Percentiles rank a stretch among this genome's conserved stretches.
Evolutionary conservation across 441 rosid species (phyloP).

Genomic region (Dalechampia spathulata): DNA sequence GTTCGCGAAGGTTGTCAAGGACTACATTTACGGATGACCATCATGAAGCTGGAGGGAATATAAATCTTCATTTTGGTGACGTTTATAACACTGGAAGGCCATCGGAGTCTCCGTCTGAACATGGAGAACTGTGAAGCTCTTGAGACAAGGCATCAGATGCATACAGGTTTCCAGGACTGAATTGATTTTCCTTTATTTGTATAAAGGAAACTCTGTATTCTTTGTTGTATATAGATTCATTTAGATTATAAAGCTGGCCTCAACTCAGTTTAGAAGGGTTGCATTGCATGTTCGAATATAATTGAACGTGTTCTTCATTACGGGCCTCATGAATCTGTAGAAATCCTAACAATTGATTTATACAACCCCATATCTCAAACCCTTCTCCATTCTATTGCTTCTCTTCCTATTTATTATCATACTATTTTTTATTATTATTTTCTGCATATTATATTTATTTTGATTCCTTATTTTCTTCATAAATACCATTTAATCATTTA

Average conservation of each 20-base stretch:
- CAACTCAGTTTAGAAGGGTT: conserved; percentile 19
- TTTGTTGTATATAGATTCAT: conserved; percentile 56
- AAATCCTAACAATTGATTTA: conserved; percentile 20
- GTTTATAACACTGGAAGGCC: conserved; percentile 63
- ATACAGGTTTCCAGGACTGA: conserved; percentile 28
- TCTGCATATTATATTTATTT: no score
- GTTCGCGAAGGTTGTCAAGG: conserved; percentile 32
- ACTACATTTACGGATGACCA: conserved; percentile 44
- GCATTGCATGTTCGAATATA: no score
- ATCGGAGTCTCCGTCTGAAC: conserved; percentile 43
- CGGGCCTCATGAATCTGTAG: conserved; percentile 26
- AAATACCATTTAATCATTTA: no score
- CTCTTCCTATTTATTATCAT: no score
- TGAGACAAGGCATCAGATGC: conserved; percentile 16
- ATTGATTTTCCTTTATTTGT: neutral
- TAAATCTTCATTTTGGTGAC: conserved; percentile 79
- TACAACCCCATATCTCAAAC: conserved; percentile 9
- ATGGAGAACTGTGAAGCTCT: conserved; percentile 19
- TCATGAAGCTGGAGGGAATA: conserved; percentile 44
- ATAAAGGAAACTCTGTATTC: conserved; percentile 38
- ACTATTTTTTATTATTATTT: no score
- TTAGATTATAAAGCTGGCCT: conserved; percentile 21
- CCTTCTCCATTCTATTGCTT: conserved; percentile 4
- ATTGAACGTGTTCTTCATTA: conserved; percentile 10
- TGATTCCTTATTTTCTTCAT: no score